Evolutionary conservation across 768 basidiomycete species (phyloP).

Genomic region (Mycena haematopus): DNA sequence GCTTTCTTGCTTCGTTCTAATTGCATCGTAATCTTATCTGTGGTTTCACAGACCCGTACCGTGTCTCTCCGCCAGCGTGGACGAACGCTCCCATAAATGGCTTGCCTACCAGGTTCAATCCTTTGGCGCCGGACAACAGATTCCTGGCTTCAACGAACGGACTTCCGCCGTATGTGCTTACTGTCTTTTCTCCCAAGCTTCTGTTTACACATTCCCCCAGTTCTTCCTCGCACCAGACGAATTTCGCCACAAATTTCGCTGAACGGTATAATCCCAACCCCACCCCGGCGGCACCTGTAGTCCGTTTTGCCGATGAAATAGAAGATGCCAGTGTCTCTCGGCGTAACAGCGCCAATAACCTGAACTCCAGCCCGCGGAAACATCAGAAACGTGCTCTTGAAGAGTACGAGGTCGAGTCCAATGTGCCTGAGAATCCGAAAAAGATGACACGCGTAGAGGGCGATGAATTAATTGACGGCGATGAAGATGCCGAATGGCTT

Average conservation of each 20-base stretch:
- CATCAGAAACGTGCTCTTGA: constrained; percentile 51
- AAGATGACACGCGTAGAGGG: constrained; percentile 56
- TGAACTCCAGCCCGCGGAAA: constrained; percentile 36
- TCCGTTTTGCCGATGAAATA: constrained; percentile 31
- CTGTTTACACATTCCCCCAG: constrained; percentile 1
- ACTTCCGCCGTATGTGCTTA: constrained; percentile 26
- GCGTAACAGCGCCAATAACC: constrained; percentile 41
- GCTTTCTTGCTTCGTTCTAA: constrained; percentile 32
- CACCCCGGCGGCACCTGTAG: constrained; percentile 25
- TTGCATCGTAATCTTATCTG: constrained; percentile 36
- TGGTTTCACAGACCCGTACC: constrained; percentile 32
- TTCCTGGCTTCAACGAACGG: constrained; percentile 23
- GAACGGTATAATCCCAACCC: constrained; percentile 47
- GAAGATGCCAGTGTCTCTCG: constrained; percentile 31
- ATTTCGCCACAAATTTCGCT: constrained; percentile 43
- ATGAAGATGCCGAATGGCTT: constrained; percentile 53
- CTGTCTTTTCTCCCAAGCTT: background rate
- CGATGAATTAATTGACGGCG: constrained; percentile 54
- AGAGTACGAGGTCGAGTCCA: constrained; percentile 48
- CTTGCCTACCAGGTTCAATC: constrained; percentile 35
- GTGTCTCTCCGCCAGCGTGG: constrained; percentile 29
- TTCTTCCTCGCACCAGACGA: constrained; percentile 32
- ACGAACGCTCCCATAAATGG: constrained; percentile 22
- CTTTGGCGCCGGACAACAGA: constrained; percentile 27
- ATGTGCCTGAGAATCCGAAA: constrained; percentile 51